Percentiles rank a stretch among this genome's conserved stretches.
phyloP scores from a whole-genome alignment of 768 basidiomycete genomes.

The Asterophora lycoperdoides region DNA sequence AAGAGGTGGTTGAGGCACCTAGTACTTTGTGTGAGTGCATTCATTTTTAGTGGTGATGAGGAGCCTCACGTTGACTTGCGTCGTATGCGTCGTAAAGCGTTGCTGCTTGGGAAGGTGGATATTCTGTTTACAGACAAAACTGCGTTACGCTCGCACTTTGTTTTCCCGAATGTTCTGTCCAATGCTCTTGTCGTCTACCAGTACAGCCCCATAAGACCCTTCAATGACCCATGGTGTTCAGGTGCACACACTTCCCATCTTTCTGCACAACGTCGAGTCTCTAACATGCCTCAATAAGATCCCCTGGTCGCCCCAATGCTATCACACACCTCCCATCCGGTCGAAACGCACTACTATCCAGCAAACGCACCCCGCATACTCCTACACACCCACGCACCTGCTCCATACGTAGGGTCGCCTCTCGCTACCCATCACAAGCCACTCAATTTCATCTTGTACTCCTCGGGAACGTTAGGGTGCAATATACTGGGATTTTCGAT shows the following conservation, averaged over 20 bases:
- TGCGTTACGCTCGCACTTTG: slow-evolving; percentile 40
- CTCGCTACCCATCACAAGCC: slow-evolving; percentile 26
- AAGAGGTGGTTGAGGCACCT: slow-evolving; percentile 28
- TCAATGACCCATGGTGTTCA: slow-evolving; percentile 27
- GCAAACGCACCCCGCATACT: slow-evolving; percentile 38
- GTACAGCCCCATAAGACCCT: slow-evolving; percentile 31
- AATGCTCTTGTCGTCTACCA: slow-evolving; percentile 66
- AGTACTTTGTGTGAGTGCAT: slow-evolving; percentile 42
- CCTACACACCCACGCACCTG: slow-evolving; percentile 67
- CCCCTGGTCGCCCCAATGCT: slow-evolving; percentile 62
- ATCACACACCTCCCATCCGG: slow-evolving; percentile 50
- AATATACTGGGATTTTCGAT: slow-evolving; percentile 40
- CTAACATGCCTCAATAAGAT: slow-evolving; percentile 31
- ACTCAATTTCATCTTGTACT: slow-evolving; percentile 55
- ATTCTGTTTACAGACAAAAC: slow-evolving; percentile 29
- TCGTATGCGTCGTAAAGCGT: slow-evolving; percentile 26
- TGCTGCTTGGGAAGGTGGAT: slow-evolving; percentile 32
- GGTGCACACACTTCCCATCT: slow-evolving; percentile 22
- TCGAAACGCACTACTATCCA: slow-evolving; percentile 69
- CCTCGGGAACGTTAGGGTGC: slow-evolving; percentile 50
- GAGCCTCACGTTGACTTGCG: slow-evolving; percentile 11
- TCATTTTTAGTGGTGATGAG: not conserved
- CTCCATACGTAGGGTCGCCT: slow-evolving; percentile 56
- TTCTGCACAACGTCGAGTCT: not conserved
- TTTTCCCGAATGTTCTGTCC: slow-evolving; percentile 53